Base-by-base conservation (phyloP, 225 moss, liverwort and hornwort genomes). In the Polytrichum commune region DNA sequence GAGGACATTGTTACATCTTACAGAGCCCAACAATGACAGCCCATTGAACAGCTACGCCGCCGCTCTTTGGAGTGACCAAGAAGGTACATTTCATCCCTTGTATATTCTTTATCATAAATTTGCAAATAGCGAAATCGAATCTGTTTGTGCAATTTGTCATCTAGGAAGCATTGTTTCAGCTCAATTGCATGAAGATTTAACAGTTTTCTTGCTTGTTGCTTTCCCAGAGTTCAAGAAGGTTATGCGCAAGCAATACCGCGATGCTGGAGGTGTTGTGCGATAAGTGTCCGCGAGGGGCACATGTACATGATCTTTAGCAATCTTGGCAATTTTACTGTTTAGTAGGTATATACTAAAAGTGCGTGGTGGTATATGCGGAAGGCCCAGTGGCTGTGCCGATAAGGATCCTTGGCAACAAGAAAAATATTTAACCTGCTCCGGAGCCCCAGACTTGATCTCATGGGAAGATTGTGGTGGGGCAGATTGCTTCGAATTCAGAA, bases 1-100 rank as follows among this genome's bases (percentile, higher is more conserved):
- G 1, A 46, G 1, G 0, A 0, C 16, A 46, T 13, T 46, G 46
- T 13, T 13, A 46, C 46, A 29, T 4, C 27, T 13, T 65, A 74
- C 91, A 98, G 97, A 98, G 79, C 97, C 97, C 22, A 98, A 98
- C 77, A 98, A 94, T 57, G 97, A 98, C 54, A 98, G 97, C 46
- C 97, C 97, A 1, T 75, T 98, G 46, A 98, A 98, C 84, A 92
- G 91, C 77, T 91, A 93, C 58, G 97, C 97, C 0, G 97, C 97
- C 9, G 92, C 94, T 35, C 86, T 98, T 55, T 98, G 97, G 97
- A 87, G 74, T 72, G 92, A 92, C 62, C 97, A 94, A 89, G 97
- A 98, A 84, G 97, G 97, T 98, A 63, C 24, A 58, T 20, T 9
- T 20, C 22, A 23, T 22, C 58, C 22, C 58, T 22, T 20, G 7